Base-by-base conservation (phyloP, 108 stramenopile species). In the Mediolabrus comicus region DNA sequence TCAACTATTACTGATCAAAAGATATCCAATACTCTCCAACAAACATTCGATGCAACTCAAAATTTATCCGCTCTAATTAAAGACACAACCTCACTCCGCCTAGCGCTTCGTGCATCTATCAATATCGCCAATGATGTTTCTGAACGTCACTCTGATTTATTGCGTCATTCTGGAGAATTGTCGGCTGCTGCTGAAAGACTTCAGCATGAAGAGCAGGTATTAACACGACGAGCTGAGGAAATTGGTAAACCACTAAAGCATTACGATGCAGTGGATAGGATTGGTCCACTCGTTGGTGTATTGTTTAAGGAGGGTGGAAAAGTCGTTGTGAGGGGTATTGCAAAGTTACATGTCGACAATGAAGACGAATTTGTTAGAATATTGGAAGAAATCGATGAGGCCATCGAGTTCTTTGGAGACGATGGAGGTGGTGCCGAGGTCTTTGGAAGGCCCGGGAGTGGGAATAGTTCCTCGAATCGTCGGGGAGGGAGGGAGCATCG, bases 131-230 rank as follows among this genome's bases (percentile, higher is more conserved):
- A 89, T 55, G 89, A 92, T 57, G 82, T 95, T 54, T 84, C 86
- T 26, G 76, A 81, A 53, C 89, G 91, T 13, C 94, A 95, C 69
- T 83, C 91, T 27, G 87, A 87, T 13, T 60, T 95, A 22, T 69
- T 95, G 32, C 79, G 83, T 24, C 94, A 92, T 76, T 91, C 91
- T 8, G 87, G 89, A 29, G 94, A 95, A 72, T 74, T 95, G 3
- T 87, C 86, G 8, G 88, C 91, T 4, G 90, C 94, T n/a, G 91
- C 91, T n/a, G 94, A 95, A 80, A 83, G 91, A 41, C 74, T 95
- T 39, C 91, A 92, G 55, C 82, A 84, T 53, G 91, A 95, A 80
- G 87, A 90, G 58, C 80, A 54, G 38, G 29, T 86, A 35, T 63
- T 95, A 36, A 78, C 62, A 28, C 72, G 73, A 13, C 87, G 92